A percentile compares a stretch with the other conserved stretches of the same genome.
Evolutionary conservation across 169 alveolate species (phyloP).

Genomic region (Theileria luwenshuni): DNA sequence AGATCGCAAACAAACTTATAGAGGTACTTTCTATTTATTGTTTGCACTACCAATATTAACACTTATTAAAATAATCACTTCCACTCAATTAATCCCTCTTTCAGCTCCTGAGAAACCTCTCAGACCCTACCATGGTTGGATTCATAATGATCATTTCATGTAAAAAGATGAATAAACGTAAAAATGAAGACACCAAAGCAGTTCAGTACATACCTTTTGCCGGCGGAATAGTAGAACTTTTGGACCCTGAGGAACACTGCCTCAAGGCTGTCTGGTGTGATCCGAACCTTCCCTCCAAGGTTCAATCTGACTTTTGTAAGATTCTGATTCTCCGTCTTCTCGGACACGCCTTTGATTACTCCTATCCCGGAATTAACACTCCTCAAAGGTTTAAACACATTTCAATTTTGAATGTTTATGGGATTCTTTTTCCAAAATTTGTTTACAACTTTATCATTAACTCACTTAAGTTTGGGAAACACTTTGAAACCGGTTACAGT

Average conservation of each 20-base stretch:
- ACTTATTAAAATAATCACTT: neutral
- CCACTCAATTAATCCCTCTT: neutral
- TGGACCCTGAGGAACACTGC: constrained; percentile 70
- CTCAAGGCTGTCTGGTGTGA: constrained; percentile 62
- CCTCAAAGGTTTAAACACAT: constrained; percentile 58
- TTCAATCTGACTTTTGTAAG: constrained; percentile 49
- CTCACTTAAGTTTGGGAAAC: constrained; percentile 66
- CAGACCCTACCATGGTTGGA: constrained; percentile 47
- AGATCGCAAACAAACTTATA: constrained; percentile 12
- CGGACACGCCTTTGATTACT: constrained; percentile 63
- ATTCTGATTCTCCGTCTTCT: constrained; percentile 39
- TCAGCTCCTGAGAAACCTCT: constrained; percentile 21
- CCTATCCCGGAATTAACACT: constrained; percentile 54
- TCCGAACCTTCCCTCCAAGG: constrained; percentile 55
- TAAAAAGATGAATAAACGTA: neutral
- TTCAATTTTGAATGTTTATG: constrained; percentile 55
- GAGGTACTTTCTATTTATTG: constrained; percentile 5
- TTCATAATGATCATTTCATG: constrained; percentile 53
- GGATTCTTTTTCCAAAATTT: constrained; percentile 57
- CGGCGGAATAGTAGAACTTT: constrained; percentile 55
- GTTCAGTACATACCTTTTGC: constrained; percentile 48
- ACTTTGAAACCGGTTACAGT: constrained; percentile 57
- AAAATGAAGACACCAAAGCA: neutral
- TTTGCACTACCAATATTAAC: neutral
- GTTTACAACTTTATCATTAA: constrained; percentile 46